A percentile compares a stretch with the other conserved stretches of the same genome.
Evolutionary conservation across 495 filamentous ascomycete species (phyloP).

Genomic region (Aspergillus egyptiacus): DNA sequence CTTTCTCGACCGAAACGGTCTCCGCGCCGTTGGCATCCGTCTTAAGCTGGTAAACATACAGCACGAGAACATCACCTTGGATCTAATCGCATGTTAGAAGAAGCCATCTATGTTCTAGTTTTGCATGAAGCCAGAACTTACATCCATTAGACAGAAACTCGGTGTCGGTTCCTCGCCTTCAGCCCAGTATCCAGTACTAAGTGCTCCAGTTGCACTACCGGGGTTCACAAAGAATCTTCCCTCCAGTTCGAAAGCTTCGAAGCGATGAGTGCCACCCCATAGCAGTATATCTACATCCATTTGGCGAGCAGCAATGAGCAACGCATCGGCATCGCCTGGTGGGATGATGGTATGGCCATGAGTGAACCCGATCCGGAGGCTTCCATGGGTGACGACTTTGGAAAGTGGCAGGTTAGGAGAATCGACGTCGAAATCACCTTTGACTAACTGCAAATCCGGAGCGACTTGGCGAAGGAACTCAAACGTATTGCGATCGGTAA

Average conservation of each 20-base stretch:
- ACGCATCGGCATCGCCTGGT: conserved; percentile 79
- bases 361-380: conserved; percentile 89
- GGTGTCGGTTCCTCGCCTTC: conserved; percentile 79
- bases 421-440: conserved; percentile 89
- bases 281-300: conserved; percentile 96
- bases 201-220: conserved; percentile 85
- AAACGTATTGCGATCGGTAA: conserved; percentile 90
- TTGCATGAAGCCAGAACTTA: conserved; percentile 43
- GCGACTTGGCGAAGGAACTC: conserved; percentile 88
- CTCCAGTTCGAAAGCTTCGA: conserved; percentile 98
- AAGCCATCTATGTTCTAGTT: not conserved
- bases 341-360: conserved; percentile 95
- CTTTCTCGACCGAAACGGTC: conserved; percentile 94
- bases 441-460: conserved; percentile 92
- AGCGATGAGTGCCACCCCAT: conserved; percentile 95
- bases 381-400: conserved; percentile 91
- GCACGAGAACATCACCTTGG: conserved; percentile 91
- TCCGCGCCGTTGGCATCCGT: conserved; percentile 84
- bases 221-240: conserved; percentile 98
- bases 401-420: conserved; percentile 84
- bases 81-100: conserved; percentile 51
- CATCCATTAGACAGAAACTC: conserved; percentile 99
- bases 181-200: conserved; percentile 64
- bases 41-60: conserved; percentile 96
- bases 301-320: conserved; percentile 89